Conservation (phyloP, 2,329 filamentous ascomycete species). For the Ophiosphaerella narmari region DNA sequence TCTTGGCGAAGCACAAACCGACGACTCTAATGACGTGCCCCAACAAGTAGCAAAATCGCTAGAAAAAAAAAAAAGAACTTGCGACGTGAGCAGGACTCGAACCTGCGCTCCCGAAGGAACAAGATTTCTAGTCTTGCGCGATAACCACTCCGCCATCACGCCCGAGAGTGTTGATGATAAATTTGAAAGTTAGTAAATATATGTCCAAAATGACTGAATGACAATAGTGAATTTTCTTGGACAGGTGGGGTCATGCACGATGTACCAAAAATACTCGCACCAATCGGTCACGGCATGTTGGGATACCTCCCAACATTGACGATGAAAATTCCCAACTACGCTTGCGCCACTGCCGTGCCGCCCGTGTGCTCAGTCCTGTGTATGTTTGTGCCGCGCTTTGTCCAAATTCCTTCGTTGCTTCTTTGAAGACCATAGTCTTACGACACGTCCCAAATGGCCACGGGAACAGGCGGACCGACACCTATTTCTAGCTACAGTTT, state of each 20-base stretch:
- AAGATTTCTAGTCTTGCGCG: constrained; percentile 51
- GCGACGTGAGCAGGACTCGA: constrained; percentile 47
- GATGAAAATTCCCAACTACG: not conserved
- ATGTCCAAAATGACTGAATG: not conserved
- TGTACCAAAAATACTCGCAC: not conserved
- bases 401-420: not conserved
- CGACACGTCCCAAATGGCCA: not conserved
- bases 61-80: constrained; percentile 21
- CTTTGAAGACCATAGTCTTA: not conserved
- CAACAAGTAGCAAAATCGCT: no score
- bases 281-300: not conserved
- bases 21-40: no score
- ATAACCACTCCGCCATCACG: constrained; percentile 50
- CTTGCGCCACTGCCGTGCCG: not conserved
- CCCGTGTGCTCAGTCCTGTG: not conserved
- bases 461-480: not conserved
- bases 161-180: constrained; percentile 11
- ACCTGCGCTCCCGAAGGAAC: constrained; percentile 50
- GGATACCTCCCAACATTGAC: not conserved
- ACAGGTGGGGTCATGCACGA: not conserved
- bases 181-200: not conserved
- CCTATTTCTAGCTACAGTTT: not conserved
- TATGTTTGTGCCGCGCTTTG: not conserved
- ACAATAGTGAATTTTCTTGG: not conserved
- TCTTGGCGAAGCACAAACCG: no score